phyloP scores from a whole-genome alignment of 306 rosid genomes.

The Trifolium dubium region DNA sequence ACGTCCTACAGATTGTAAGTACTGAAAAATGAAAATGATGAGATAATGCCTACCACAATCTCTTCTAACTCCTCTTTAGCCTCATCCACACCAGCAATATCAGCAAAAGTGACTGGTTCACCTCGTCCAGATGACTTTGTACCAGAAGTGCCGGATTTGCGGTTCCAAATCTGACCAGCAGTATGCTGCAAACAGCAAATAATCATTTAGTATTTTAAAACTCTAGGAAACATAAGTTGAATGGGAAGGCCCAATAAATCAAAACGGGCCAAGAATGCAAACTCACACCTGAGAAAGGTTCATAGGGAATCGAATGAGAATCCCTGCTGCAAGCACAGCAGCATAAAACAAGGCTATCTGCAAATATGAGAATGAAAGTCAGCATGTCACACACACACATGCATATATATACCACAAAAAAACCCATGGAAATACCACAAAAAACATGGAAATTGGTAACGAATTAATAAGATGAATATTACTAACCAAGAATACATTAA shows the following conservation, averaged over 20 bases:
- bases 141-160: constrained; percentile 79
- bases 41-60: constrained; percentile 76
- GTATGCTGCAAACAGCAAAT: constrained; percentile 61
- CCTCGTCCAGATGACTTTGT: constrained; percentile 76
- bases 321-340: constrained; percentile 79
- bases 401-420: too few species aligned
- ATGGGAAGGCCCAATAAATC: constrained; percentile 2
- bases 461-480: constrained; percentile 12
- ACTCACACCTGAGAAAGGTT: constrained; percentile 80
- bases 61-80: constrained; percentile 98
- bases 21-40: constrained; percentile 28
- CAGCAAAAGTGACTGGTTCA: constrained; percentile 83
- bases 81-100: constrained; percentile 97
- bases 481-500: constrained; percentile 16
- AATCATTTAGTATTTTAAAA: constrained; percentile 43
- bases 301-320: constrained; percentile 78
- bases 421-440: background rate
- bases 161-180: constrained; percentile 83
- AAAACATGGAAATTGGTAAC: background rate
- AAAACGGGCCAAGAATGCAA: constrained; percentile 15
- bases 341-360: constrained; percentile 92
- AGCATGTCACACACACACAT: constrained; percentile 9
- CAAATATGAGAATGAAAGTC: constrained; percentile 43
- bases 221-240: constrained; percentile 30
- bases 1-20: constrained; percentile 31